These are phyloP conservation scores for Lentinus polychrous DNA, from an alignment of 1,284 basidiomycete genomes.

Conservation along the genomic window DNA sequence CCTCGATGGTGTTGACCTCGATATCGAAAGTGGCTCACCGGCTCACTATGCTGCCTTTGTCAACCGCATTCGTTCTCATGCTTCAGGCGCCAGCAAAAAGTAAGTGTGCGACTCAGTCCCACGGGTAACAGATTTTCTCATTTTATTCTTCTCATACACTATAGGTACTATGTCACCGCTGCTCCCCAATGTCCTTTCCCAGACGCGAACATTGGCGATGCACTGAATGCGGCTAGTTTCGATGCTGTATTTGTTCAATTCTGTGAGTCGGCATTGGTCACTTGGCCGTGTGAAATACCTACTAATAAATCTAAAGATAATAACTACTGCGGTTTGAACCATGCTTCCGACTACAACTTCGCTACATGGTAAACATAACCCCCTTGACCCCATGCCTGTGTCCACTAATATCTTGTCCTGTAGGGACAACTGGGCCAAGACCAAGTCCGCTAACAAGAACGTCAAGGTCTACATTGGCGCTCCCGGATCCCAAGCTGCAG, in stretches of 20 bases:
- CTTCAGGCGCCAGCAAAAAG: constrained; percentile 38
- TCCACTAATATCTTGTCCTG: constrained; percentile 31
- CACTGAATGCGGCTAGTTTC: constrained; percentile 44
- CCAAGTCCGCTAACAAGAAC: constrained; percentile 42
- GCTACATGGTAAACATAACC: constrained; percentile 32
- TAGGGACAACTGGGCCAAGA: constrained; percentile 59
- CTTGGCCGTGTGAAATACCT: neutral
- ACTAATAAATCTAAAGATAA: constrained; percentile 31
- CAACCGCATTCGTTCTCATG: constrained; percentile 38
- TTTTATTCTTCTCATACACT: constrained; percentile 1
- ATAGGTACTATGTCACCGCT: constrained; percentile 48
- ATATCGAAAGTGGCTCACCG: constrained; percentile 53
- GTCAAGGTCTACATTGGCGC: constrained; percentile 58
- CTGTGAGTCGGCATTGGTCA: constrained; percentile 24
- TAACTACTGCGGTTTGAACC: constrained; percentile 45
- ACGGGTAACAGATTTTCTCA: neutral
- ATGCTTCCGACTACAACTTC: constrained; percentile 33
- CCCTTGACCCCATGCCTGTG: neutral
- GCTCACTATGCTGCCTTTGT: constrained; percentile 51
- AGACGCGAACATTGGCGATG: constrained; percentile 45
- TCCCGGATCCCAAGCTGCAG: constrained; percentile 41
- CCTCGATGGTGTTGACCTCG: constrained; percentile 59
- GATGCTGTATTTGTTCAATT: constrained; percentile 59
- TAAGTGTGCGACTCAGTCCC: constrained; percentile 18
- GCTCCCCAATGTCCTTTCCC: constrained; percentile 58